Evolutionary conservation across 805 yeast species (phyloP).

Genomic region (Brettanomyces bruxellensis): DNA sequence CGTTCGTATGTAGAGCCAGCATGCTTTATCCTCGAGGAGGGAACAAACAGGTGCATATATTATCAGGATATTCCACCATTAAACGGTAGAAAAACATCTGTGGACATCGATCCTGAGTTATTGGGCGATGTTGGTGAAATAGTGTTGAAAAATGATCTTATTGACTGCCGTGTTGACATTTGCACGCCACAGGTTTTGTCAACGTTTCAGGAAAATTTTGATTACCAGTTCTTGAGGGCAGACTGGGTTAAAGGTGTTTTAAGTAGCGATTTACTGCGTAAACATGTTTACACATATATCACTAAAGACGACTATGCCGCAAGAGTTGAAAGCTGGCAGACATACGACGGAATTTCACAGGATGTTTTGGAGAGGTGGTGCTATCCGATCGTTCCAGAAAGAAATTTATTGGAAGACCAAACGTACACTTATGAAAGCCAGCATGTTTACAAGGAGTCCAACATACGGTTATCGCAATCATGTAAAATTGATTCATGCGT

Average conservation of each 20-base stretch:
- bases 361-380: constrained; percentile 89
- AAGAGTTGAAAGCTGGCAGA: constrained; percentile 90
- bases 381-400: constrained; percentile 84
- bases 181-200: constrained; percentile 94
- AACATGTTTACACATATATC: constrained; percentile 83
- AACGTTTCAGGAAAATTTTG: constrained; percentile 92
- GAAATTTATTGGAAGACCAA: constrained; percentile 63
- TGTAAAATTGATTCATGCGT: constrained; percentile 76
- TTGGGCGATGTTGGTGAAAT: constrained; percentile 71
- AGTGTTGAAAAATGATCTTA: constrained; percentile 79
- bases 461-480: constrained; percentile 88
- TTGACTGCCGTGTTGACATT: constrained; percentile 94
- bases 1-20: constrained; percentile 79
- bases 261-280: constrained; percentile 81
- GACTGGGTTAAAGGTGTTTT: constrained; percentile 90
- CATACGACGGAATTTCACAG: constrained; percentile 85
- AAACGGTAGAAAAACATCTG: constrained; percentile 36
- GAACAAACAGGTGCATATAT: constrained; percentile 67
- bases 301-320: constrained; percentile 80
- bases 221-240: constrained; percentile 75
- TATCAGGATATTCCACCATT: constrained; percentile 68
- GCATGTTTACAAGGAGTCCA: constrained; percentile 82
- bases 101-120: constrained; percentile 76
- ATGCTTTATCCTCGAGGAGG: constrained; percentile 69
- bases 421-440: constrained; percentile 73